Evolutionary conservation across 257 asterid genomes (phyloP).

Genomic region (Solanum ossicruentum): DNA sequence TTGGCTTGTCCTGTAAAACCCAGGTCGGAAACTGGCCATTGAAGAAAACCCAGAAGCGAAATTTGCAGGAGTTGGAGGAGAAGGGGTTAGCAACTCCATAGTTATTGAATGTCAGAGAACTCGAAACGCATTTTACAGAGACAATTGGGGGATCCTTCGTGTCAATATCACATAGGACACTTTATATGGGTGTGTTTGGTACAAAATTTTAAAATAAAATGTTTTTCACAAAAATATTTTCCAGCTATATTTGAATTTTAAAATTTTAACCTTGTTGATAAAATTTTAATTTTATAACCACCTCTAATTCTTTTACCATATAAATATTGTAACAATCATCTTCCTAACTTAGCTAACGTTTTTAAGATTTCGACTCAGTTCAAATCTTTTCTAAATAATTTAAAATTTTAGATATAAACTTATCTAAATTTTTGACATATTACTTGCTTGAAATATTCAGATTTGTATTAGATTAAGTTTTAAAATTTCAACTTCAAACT

Average conservation of each 20-base stretch:
- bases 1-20: conserved; percentile 9
- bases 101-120: background rate
- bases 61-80: conserved; percentile 2
- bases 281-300: accelerated
- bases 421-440: background rate
- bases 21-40: conserved; percentile 1
- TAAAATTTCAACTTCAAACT: background rate
- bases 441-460: background rate
- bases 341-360: accelerated
- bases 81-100: conserved; percentile 25
- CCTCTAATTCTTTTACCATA: too few relatives aligned
- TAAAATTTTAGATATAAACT: background rate
- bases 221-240: background rate
- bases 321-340: background rate
- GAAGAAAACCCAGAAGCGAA: conserved; percentile 9
- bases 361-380: background rate
- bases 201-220: too few relatives aligned
- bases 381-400: background rate
- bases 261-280: too few relatives aligned
- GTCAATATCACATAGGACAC: background rate
- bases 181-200: background rate
- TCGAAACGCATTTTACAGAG: background rate
- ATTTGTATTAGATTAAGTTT: background rate
- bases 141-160: background rate
- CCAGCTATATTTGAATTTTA: accelerated